Evolutionary conservation across 495 filamentous ascomycete genomes (phyloP).

Genomic region (Amorphotheca resinae): DNA sequence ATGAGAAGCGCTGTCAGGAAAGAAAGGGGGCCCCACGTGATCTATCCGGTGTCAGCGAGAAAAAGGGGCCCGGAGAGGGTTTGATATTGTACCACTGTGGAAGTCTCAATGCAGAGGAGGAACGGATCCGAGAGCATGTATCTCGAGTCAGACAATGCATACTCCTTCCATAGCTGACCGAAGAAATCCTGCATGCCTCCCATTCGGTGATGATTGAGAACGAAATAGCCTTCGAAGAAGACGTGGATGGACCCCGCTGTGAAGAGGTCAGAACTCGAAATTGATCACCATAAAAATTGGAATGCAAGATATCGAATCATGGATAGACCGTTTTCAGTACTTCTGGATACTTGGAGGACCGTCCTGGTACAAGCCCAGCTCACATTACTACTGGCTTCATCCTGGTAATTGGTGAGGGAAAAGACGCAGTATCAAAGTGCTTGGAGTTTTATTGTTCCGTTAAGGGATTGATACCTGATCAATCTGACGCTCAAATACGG

Average conservation of each 20-base stretch:
- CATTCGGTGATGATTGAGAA: conserved; percentile 31
- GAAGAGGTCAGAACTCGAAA: neutral
- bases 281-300: neutral
- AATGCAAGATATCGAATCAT: too few species aligned
- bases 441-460: too few species aligned
- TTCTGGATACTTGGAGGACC: too few species aligned
- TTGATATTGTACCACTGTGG: conserved; percentile 31
- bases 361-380: too few species aligned
- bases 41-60: conserved; percentile 15
- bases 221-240: conserved; percentile 47
- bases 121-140: conserved; percentile 42
- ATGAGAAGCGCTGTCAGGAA: conserved; percentile 35
- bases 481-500: too few species aligned
- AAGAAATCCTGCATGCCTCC: conserved; percentile 33
- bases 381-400: too few species aligned
- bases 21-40: conserved; percentile 43
- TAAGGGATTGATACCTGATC: too few species aligned
- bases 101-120: conserved; percentile 42
- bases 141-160: conserved; percentile 43
- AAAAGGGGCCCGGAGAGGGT: neutral
- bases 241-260: conserved; percentile 41
- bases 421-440: too few species aligned
- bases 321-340: too few species aligned
- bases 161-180: conserved; percentile 52
- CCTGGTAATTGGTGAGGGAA: too few species aligned